phyloP scores from a whole-genome alignment of 768 basidiomycete species.

The Gloeophyllum trabeum region DNA sequence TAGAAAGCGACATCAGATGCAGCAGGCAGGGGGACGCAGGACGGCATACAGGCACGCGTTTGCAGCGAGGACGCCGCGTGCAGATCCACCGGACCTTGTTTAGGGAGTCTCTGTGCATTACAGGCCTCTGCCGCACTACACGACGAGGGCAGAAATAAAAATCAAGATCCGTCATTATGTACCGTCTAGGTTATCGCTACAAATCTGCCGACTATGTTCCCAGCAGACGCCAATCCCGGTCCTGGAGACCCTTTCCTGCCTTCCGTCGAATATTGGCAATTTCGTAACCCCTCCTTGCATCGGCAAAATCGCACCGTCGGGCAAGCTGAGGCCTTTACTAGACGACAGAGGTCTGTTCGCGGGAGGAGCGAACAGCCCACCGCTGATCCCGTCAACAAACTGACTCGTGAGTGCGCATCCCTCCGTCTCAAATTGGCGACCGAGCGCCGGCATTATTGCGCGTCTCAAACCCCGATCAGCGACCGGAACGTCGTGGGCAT shows the following conservation, averaged over 20 bases:
- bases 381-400: conserved; percentile 26
- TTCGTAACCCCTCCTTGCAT: conserved; percentile 4
- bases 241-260: conserved; percentile 6
- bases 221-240: background rate
- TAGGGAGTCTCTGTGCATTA: too few species aligned
- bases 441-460: conserved; percentile 17
- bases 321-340: background rate
- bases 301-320: too few species aligned
- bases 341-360: background rate
- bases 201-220: too few species aligned
- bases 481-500: conserved; percentile 19
- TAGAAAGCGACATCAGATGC: too few species aligned
- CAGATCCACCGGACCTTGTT: too few species aligned
- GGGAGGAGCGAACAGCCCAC: conserved; percentile 15
- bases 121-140: too few species aligned
- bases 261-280: conserved; percentile 11
- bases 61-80: too few species aligned
- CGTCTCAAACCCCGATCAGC: background rate
- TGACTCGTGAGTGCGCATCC: conserved; percentile 30
- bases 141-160: too few species aligned
- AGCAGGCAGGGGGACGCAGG: too few species aligned
- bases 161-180: too few species aligned
- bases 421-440: conserved; percentile 29
- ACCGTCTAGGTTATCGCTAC: too few species aligned
- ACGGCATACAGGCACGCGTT: too few species aligned